phyloP scores from a whole-genome alignment of 805 yeast genomes.

The Huiozyma sinensis region DNA sequence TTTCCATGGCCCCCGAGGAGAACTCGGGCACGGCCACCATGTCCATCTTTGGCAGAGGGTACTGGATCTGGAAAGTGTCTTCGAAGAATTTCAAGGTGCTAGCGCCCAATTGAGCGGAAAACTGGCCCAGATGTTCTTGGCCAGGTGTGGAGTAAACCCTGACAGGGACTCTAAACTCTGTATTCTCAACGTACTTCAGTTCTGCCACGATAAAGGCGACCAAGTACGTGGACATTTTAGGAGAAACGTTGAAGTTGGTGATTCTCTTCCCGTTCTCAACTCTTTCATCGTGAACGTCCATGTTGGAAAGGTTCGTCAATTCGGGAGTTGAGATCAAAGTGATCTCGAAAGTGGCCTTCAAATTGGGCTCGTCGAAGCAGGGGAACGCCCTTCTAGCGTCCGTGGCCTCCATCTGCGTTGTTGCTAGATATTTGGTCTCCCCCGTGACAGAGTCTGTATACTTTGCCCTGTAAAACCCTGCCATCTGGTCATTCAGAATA shows the following conservation, averaged over 20 bases:
- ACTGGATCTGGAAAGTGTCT: slow-evolving; percentile 59
- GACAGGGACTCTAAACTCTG: slow-evolving; percentile 60
- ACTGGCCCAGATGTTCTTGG: slow-evolving; percentile 55
- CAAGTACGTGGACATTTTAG: slow-evolving; percentile 74
- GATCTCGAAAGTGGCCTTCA: slow-evolving; percentile 63
- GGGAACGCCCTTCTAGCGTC: slow-evolving; percentile 86
- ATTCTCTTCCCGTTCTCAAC: slow-evolving; percentile 38
- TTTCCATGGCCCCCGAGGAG: slow-evolving; percentile 85
- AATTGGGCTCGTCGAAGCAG: slow-evolving; percentile 73
- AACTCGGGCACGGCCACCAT: slow-evolving; percentile 77
- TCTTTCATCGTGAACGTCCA: slow-evolving; percentile 48
- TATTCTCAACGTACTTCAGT: slow-evolving; percentile 58
- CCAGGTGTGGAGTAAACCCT: slow-evolving; percentile 78
- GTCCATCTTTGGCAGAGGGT: slow-evolving; percentile 73
- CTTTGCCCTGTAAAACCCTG: slow-evolving; percentile 68
- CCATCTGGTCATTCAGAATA: slow-evolving; percentile 64
- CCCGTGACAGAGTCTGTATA: slow-evolving; percentile 50
- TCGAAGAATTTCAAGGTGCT: slow-evolving; percentile 67
- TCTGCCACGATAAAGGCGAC: slow-evolving; percentile 80
- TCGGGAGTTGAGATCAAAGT: slow-evolving; percentile 45
- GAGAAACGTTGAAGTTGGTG: slow-evolving; percentile 62
- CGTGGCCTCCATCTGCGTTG: slow-evolving; percentile 81
- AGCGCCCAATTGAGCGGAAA: slow-evolving; percentile 66
- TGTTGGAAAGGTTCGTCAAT: slow-evolving; percentile 55
- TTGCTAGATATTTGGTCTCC: slow-evolving; percentile 58